Conservation (phyloP, 768 basidiomycete species). For the Lactifluus echinatus region DNA sequence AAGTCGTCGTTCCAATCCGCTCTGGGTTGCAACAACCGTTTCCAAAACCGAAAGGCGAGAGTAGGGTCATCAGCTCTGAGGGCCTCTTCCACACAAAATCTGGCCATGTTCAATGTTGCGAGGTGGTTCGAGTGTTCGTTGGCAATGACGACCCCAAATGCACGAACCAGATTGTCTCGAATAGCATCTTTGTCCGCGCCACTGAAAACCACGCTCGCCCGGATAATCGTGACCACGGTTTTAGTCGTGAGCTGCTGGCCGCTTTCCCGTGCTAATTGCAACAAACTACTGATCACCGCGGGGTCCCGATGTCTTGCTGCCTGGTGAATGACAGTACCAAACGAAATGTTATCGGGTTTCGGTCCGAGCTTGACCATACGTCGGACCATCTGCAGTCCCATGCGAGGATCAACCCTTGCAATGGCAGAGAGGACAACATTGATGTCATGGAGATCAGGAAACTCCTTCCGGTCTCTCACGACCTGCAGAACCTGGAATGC, state of each 20-base stretch:
- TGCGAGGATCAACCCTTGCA: slow-evolving; percentile 39
- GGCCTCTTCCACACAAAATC: slow-evolving; percentile 42
- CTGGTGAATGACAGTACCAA: slow-evolving; percentile 54
- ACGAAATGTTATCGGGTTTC: slow-evolving; percentile 44
- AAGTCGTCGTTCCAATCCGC: slow-evolving; percentile 41
- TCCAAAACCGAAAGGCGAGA: slow-evolving; percentile 58
- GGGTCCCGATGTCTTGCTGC: slow-evolving; percentile 40
- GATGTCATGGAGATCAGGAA: slow-evolving; percentile 55
- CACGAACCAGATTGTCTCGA: slow-evolving; percentile 32
- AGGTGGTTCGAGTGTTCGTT: slow-evolving; percentile 31
- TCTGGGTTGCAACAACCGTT: slow-evolving; percentile 35
- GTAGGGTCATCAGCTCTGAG: slow-evolving; percentile 39
- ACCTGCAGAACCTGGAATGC: slow-evolving; percentile 42
- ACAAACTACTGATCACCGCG: slow-evolving; percentile 36
- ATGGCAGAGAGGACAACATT: slow-evolving; percentile 53
- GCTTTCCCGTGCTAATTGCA: slow-evolving; percentile 32
- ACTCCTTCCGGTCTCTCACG: slow-evolving; percentile 39
- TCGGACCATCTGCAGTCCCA: slow-evolving; percentile 40
- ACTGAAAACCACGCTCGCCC: slow-evolving; percentile 21
- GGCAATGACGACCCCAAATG: slow-evolving; percentile 35
- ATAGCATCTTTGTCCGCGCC: slow-evolving; percentile 22
- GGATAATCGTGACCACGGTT: slow-evolving; percentile 30
- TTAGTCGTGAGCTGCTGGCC: slow-evolving; percentile 38
- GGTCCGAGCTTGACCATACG: slow-evolving; percentile 43
- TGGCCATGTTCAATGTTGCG: slow-evolving; percentile 41